Evolutionary conservation across 225 moss, liverwort and hornwort genomes (phyloP), one percentile per base, ranked within the genome.

Genomic region (Marchantia polymorpha): DNA sequence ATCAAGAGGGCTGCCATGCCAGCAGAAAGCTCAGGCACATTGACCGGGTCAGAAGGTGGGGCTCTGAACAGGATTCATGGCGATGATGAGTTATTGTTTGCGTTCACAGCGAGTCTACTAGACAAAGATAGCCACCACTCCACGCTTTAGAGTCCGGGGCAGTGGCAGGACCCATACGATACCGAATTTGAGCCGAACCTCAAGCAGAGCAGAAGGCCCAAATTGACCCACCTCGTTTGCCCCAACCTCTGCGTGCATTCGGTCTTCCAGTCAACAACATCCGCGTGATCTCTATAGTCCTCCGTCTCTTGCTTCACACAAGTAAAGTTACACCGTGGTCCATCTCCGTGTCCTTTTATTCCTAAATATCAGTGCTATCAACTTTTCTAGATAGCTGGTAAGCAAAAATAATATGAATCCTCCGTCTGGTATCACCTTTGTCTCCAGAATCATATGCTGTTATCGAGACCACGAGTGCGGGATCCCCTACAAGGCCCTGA

Each of bases 201-300:
- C 17, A 17, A 46, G 69, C 46, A 39, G 10, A 69, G 20, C 39
- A 67, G 31, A 67, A 14, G 27, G 67, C 67, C 67, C 25, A 26
- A 56, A 26, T 64, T 25, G 10, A 27, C 65, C 65, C 27, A 65
- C 11, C 12, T 26, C 25, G 10, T 65, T 29, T 65, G 27, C 27
- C 68, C 10, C 31, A 68, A 68, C 68, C 30, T 29, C 31, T 68
- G 68, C 68, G 39, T 68, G 31, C 26, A 19, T 46, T 11, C 27
- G 29, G 22, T 10, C 69, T 47, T 69, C 69, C 69, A 17, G 69
- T 69, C 69, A 69, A 69, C 69, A 48, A 19, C 19, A 69, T 69
- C 64, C 39, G 31, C 68, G 69, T 69, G 69, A 69, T 48, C 65
- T 3, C 1, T 69, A 15, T 16, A 48, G 69, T 69, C 69, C 16